Evolutionary conservation across 805 yeast species (phyloP), one percentile per base, ranked within the genome.

Genomic region (Debaryomyces prosopidis): DNA sequence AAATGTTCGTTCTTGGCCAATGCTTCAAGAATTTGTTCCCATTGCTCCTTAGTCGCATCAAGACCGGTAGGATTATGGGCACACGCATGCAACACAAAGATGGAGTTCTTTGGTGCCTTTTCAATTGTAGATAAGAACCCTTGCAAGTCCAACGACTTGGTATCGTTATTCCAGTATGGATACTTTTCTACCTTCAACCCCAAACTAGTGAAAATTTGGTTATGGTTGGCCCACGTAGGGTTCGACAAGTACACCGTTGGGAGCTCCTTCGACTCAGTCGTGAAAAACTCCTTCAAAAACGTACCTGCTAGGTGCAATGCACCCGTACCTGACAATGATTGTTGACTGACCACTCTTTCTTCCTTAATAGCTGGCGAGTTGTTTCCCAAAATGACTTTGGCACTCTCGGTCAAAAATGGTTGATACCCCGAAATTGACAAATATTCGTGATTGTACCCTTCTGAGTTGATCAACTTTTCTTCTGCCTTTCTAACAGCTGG

Each of bases 201-300:
- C 49, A 81, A 74, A 43, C 79, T 70, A 53, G 79, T 75, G 65
- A 91, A 94, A 54, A 92, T 87, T 63, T 85, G 90, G 63, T 78
- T 76, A 71, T 92, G 99, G 74, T 94, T 94, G 43, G 94, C 96
- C 99, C 99, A 92, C n/a, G 98, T 90, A 53, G 99, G 99, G 47
- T 78, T 71, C 11, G 96, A 87, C 42, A 91, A 62, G 65, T 89
- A 89, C 40, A 91, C 75, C 19, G 74, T 68, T 47, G 59, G 71
- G 2, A 8, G 8, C 12, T 15, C 9, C 19, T 17, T 28, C 18
- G 32, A n/a, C 57, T 63, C 73, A 42, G 62, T 70, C 31, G 61
- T 65, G 55, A 73, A 79, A 57, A 80, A 81, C 34, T 76, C 70
- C 59, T 76, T 69, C 53, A 87, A 68, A 58, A 86, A 84, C 46